Evolutionary conservation across 2,329 filamentous ascomycete species (phyloP), one percentile per base, ranked within the genome.

Genomic region (Scedosporium dehoogii): DNA sequence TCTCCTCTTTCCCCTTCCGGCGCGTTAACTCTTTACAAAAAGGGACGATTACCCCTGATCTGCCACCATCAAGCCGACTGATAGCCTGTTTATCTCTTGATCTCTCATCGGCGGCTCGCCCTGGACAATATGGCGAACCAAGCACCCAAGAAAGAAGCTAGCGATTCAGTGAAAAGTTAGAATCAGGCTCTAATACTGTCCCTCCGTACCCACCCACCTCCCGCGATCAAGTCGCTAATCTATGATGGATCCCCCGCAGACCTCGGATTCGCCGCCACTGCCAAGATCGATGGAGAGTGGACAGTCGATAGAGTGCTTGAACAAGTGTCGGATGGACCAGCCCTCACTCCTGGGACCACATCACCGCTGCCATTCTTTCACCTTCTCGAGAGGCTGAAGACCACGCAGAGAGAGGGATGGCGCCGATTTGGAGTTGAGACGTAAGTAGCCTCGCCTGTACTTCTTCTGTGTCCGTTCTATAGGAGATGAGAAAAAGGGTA

Each of bases 321-420:
- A 14, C 58, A 64, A 51, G 38, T 62, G 14, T 61, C 59, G n/a
- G 46, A 55, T 10, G 60, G 59, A 25, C 51, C 60, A 0, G 65
- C 82, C 81, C 84, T 83, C 2, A 70, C 76, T 25, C 80, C 86
- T 67, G 79, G 84, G 62, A 82, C 89, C 6, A 74, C 79, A 64
- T 94, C 92, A 0, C 92, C 93, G 0, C 73, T 97, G 10, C 85
- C 92, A 41, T 97, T 97, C 79, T 96, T 99, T 76, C 94, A 99
- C 78, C 81, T 97, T 64, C 85, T 99, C 66, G 90, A 96, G 75
- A 89, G 90, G 59, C 84, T 99, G 63, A 99, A 99, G 83, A 97
- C 92, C 6, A 96, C 90, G 65, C 96, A 96, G 75, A 89, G 94
- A 64, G 94, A 97, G 76, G 94, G 94, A 67, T 99, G 94, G 94